These are phyloP conservation scores for Choiromyces venosus DNA, from an alignment of 495 filamentous ascomycete genomes.

Conservation along the genomic window DNA sequence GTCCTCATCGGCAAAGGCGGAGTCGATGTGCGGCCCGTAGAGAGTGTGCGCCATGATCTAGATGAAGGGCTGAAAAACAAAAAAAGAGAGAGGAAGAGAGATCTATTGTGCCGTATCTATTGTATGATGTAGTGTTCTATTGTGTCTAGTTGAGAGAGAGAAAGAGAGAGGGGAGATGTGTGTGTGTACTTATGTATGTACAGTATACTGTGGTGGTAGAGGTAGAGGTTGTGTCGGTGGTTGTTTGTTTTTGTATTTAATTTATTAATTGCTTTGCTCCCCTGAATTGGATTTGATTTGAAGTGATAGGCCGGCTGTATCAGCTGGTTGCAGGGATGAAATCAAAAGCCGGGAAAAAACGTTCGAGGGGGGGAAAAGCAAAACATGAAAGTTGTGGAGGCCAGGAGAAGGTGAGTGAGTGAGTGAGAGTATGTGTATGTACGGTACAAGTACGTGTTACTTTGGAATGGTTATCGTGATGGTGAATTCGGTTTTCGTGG, in stretches of 20 bases:
- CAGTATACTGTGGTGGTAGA: background rate
- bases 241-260: background rate
- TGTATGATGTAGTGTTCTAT: background rate
- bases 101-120: background rate
- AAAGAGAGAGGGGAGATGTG: background rate
- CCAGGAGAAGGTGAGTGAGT: background rate
- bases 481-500: too few relatives aligned
- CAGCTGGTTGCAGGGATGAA: background rate
- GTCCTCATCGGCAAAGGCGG: conserved; percentile 27
- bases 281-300: background rate
- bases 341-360: background rate
- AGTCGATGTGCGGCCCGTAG: conserved; percentile 27
- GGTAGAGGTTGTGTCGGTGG: background rate
- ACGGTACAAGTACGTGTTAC: background rate
- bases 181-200: too few relatives aligned
- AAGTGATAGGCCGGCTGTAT: background rate
- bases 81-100: background rate
- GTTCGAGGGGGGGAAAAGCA: too few relatives aligned
- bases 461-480: background rate
- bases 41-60: conserved; percentile 26
- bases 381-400: too few relatives aligned
- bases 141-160: background rate
- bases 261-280: background rate
- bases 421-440: background rate
- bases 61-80: background rate